Percentiles rank a stretch among this genome's conserved stretches.
Conservation (phyloP, 116 monocot genomes). For the Phalaenopsis hybrid region DNA sequence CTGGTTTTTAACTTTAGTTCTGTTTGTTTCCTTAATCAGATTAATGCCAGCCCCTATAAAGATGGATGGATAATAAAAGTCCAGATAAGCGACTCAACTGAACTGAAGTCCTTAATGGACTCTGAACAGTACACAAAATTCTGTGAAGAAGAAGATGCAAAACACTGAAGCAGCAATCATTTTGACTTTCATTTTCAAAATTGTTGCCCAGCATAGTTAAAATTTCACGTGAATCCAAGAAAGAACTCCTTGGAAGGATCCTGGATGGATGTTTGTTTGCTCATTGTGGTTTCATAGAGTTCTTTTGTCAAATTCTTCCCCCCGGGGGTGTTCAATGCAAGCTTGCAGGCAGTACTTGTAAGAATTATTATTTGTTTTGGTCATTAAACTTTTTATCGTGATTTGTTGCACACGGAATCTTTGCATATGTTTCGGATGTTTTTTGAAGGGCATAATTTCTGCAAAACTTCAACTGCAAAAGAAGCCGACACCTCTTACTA, state of each 20-base stretch:
- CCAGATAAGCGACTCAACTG: constrained; percentile 43
- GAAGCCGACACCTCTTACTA: too few species aligned
- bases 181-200: not conserved
- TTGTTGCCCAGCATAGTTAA: not conserved
- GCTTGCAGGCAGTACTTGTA: not conserved
- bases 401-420: not conserved
- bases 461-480: too few species aligned
- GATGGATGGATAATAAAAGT: constrained; percentile 92
- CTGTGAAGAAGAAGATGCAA: constrained; percentile 81
- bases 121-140: constrained; percentile 69
- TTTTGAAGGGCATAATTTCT: too few species aligned
- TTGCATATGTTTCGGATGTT: too few species aligned
- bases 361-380: not conserved
- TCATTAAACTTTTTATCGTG: not conserved
- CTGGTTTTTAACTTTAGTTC: not conserved
- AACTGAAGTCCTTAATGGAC: constrained; percentile 79
- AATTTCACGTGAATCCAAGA: not conserved
- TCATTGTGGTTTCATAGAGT: not conserved
- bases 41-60: constrained; percentile 77
- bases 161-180: constrained; percentile 28
- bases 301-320: not conserved
- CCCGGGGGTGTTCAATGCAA: not conserved
- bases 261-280: not conserved
- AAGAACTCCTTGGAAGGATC: not conserved
- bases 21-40: constrained; percentile 23